Conservation (phyloP, 2,329 filamentous ascomycete genomes). For the Tolypocladium amazonense region DNA sequence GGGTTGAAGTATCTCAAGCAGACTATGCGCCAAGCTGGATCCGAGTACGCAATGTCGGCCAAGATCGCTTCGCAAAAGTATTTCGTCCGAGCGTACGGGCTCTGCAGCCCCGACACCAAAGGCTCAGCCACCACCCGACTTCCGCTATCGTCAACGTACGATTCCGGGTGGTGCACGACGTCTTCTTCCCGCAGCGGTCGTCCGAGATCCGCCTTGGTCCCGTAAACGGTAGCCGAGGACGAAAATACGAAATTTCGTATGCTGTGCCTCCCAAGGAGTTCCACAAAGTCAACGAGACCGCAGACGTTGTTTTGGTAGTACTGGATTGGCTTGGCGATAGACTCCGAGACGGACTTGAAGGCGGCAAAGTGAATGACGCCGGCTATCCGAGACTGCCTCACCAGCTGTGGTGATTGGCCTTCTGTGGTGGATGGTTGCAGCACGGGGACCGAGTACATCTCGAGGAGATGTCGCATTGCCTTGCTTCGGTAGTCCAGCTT, state of each 20-base stretch:
- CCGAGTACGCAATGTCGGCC: constrained; percentile 47
- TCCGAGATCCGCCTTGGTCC: constrained; percentile 38
- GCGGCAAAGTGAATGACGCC: constrained; percentile 63
- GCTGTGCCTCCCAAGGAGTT: constrained; percentile 43
- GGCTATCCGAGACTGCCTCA: constrained; percentile 33
- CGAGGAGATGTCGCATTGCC: constrained; percentile 24
- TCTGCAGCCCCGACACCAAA: constrained; percentile 41
- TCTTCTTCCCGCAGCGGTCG: constrained; percentile 41
- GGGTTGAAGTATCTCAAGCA: constrained; percentile 60
- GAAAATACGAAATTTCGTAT: constrained; percentile 60
- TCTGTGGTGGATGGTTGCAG: constrained; percentile 1
- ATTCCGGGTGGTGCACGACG: constrained; percentile 37
- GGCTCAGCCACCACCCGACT: constrained; percentile 4
- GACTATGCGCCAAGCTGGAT: constrained; percentile 52
- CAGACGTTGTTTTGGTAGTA: constrained; percentile 61
- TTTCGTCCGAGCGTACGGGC: constrained; percentile 56
- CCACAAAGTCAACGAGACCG: constrained; percentile 49
- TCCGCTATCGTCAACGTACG: constrained; percentile 30
- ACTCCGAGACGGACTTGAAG: constrained; percentile 55
- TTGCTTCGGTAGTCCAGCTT: constrained; percentile 26
- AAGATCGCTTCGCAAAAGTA: constrained; percentile 59
- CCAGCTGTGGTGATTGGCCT: neutral
- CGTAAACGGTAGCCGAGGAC: constrained; percentile 58
- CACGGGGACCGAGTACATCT: constrained; percentile 18
- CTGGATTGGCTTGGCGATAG: constrained; percentile 45